These are phyloP conservation scores for Phytopythium boreale DNA, from an alignment of 352 stramenopile species.

Conservation along the genomic window DNA sequence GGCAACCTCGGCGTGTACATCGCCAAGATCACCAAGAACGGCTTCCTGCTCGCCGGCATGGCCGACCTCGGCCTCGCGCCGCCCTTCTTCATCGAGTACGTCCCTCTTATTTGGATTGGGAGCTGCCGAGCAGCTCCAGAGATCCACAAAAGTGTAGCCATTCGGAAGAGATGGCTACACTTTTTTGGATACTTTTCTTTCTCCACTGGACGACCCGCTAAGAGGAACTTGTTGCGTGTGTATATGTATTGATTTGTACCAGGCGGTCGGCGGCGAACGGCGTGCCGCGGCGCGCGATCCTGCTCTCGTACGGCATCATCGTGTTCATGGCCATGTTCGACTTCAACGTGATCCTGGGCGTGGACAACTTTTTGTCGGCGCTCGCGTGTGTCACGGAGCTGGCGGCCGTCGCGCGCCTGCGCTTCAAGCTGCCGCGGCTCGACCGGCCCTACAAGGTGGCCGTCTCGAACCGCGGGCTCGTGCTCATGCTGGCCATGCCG, in stretches of 20 bases:
- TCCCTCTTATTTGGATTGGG: too few species aligned
- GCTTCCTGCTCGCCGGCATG: constrained; percentile 80
- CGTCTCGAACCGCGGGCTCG: constrained; percentile 53
- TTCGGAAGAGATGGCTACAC: not conserved
- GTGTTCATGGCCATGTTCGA: constrained; percentile 77
- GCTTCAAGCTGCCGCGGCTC: constrained; percentile 70
- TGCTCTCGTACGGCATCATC: constrained; percentile 76
- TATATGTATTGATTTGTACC: not conserved
- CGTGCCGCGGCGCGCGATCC: constrained; percentile 60
- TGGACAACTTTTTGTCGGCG: constrained; percentile 81
- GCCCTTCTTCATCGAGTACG: constrained; percentile 69
- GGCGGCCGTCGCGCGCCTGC: constrained; percentile 71
- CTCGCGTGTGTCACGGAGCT: constrained; percentile 74
- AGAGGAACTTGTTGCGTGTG: too few species aligned
- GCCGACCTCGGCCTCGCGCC: constrained; percentile 75
- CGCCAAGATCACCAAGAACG: constrained; percentile 81
- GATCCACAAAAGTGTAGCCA: not conserved
- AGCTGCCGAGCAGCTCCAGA: not conserved
- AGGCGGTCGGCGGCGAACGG: constrained; percentile 59
- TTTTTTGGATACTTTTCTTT: not conserved
- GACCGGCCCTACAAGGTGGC: constrained; percentile 73
- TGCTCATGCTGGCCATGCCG: constrained; percentile 46
- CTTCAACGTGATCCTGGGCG: constrained; percentile 76
- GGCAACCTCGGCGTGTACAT: constrained; percentile 81
- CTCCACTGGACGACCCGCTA: too few species aligned